These are phyloP conservation scores for Aspergillus tamarii DNA, from an alignment of 2,329 filamentous ascomycete species.

Conservation along the genomic window DNA sequence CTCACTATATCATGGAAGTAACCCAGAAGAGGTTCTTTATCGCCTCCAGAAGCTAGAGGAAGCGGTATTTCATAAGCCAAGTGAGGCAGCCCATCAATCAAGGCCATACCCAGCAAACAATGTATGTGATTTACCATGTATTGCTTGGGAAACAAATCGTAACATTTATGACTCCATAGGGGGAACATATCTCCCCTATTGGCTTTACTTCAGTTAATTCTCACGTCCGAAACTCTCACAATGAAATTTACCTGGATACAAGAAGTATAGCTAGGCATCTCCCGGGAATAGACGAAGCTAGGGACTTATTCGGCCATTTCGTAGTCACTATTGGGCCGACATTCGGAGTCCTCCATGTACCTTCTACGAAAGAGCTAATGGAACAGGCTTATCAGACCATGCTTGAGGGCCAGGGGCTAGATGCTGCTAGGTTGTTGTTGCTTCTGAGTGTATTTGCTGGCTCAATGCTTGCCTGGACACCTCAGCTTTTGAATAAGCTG, in stretches of 20 bases:
- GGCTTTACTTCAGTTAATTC: not conserved
- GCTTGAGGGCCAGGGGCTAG: not conserved
- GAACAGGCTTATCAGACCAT: slow-evolving; percentile 1
- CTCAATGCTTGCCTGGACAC: slow-evolving; percentile 3
- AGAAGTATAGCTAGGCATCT: not conserved
- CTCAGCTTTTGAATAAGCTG: not conserved
- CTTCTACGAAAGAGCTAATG: slow-evolving; percentile 1
- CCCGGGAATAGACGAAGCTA: not conserved
- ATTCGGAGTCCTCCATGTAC: slow-evolving; percentile 10
- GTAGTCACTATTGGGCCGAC: not conserved
- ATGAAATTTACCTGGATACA: not conserved
- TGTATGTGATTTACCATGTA: not conserved
- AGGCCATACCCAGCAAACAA: not conserved
- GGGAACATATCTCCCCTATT: not conserved
- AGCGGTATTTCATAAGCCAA: not conserved
- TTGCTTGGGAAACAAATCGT: not conserved
- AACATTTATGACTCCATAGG: not conserved
- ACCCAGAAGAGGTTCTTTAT: not conserved
- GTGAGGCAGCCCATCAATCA: too few relatives aligned
- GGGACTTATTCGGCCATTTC: slow-evolving; percentile 11
- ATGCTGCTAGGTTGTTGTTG: not conserved
- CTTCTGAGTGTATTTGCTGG: slow-evolving; percentile 6
- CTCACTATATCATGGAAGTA: not conserved
- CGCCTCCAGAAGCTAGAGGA: not conserved
- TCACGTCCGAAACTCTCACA: not conserved